Conservation (phyloP, 2,329 filamentous ascomycete genomes). For the Stromatinia cepivora region DNA sequence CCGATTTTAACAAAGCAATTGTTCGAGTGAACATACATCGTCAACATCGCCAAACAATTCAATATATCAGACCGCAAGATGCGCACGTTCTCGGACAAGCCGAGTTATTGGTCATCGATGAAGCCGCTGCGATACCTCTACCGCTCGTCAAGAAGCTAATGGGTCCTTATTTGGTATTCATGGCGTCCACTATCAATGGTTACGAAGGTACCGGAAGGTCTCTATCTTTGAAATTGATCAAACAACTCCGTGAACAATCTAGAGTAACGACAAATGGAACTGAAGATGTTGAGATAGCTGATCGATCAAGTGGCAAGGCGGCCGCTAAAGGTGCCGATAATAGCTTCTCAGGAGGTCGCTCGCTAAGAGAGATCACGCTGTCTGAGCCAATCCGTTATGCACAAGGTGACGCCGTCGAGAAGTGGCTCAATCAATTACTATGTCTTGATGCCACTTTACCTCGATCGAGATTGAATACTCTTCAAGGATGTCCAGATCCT, state of each 20-base stretch:
- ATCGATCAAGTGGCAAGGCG: conserved; percentile 75
- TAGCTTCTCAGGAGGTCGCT: conserved; percentile 65
- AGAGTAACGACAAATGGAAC: conserved; percentile 58
- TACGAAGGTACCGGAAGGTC: conserved; percentile 97
- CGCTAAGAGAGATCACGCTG: conserved; percentile 87
- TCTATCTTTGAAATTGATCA: conserved; percentile 92
- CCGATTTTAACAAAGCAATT: conserved; percentile 98
- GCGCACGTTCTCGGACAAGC: conserved; percentile 93
- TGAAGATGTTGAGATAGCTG: conserved; percentile 66
- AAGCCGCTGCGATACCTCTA: conserved; percentile 93
- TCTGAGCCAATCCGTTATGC: conserved; percentile 94
- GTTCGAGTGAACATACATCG: conserved; percentile 94
- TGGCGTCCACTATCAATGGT: conserved; percentile 98
- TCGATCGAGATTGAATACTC: conserved; percentile 50
- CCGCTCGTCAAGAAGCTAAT: conserved; percentile 91
- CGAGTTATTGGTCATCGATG: conserved; percentile 93
- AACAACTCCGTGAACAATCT: conserved; percentile 93
- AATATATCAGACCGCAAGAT: conserved; percentile 97
- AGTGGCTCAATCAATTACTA: conserved; percentile 91
- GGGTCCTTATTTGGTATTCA: conserved; percentile 96
- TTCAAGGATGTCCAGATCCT: conserved; percentile 78
- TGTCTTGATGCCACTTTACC: conserved; percentile 92
- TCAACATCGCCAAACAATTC: conserved; percentile 94
- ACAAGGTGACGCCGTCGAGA: conserved; percentile 86
- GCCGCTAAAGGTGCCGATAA: conserved; percentile 60